These are phyloP conservation scores for Cephalotrichum gorgonifer DNA, from an alignment of 2,329 filamentous ascomycete species.

Conservation along the genomic window DNA sequence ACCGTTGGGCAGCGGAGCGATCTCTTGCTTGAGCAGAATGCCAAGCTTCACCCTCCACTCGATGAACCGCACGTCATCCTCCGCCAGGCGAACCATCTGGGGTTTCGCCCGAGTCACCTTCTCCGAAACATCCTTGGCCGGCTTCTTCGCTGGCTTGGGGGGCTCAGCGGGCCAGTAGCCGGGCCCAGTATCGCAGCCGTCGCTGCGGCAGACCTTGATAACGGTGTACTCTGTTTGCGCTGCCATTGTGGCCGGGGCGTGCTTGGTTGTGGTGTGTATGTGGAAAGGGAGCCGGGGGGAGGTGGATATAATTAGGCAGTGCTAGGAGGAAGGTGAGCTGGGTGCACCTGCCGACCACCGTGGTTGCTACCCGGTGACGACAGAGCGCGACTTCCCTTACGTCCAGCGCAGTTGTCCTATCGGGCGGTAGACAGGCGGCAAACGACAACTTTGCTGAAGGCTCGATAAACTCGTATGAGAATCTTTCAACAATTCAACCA, in stretches of 20 bases:
- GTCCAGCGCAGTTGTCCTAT: too few species aligned
- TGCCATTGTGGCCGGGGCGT: neutral
- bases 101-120: conserved; percentile 27
- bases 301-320: too few species aligned
- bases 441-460: too few species aligned
- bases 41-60: conserved; percentile 35
- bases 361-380: too few species aligned
- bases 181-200: conserved; percentile 32
- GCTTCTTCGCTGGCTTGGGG: conserved; percentile 21
- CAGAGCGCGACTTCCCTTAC: too few species aligned
- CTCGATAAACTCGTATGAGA: too few species aligned
- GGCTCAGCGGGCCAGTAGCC: conserved; percentile 29
- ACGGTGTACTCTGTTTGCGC: neutral
- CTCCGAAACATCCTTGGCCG: conserved; percentile 23
- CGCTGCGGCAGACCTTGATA: conserved; percentile 27
- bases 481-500: too few species aligned
- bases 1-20: conserved; percentile 29
- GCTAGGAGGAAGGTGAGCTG: too few species aligned
- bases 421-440: too few species aligned
- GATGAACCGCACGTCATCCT: conserved; percentile 30
- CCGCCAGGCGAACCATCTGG: conserved; percentile 30
- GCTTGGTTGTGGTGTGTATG: neutral
- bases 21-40: conserved; percentile 33
- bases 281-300: neutral
- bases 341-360: too few species aligned